Evolutionary conservation across 371 early-diverging fungal genomes (phyloP), one percentile per base, ranked within the genome.

Genomic region (Amoeboaphelidium protococcarum): DNA sequence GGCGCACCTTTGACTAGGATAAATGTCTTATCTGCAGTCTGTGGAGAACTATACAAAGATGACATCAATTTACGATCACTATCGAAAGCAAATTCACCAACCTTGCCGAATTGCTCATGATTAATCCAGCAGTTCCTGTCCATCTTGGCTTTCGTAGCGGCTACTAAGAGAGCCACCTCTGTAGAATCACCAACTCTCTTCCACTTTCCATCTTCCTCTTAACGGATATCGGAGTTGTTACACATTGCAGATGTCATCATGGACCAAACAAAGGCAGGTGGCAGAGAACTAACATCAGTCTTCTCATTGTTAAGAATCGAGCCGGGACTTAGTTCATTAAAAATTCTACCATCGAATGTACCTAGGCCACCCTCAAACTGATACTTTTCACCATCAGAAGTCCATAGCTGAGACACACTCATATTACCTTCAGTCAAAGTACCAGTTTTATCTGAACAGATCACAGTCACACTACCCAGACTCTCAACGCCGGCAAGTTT

Each of bases 381-480:
- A n/a, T n/a, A n/a, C 48, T 40, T 55, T 1, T 52, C 54, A 6
- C 52, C 49, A 43, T 64, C 60, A 27, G 59, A 51, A 45, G 71
- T 53, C 42, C 62, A 69, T 13, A 72, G 46, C 23, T 44, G 43
- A 10, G 53, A 48, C 19, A 63, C 58, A 3, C 61, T 63, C 66
- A 70, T 68, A 47, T 85, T 86, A 49, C 89, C 90, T 63, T 86
- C 81, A 1, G 91, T 90, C 43, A 94, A 59, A 0, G 92, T 91
- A 24, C 92, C 91, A 0, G 89, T 91, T 56, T 95, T 91, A 56
- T 90, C 90, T 0, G 88, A 85, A 60, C 89, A 88, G 50, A 95
- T 77, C 50, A 79, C 77, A 26, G 85, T 82, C 1, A 91, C 82
- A 0, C 81, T 74, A 22, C 91, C 91, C 6, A 91, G 60, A 4